These are phyloP conservation scores for Boletus tomentosulus DNA, from an alignment of 768 basidiomycete genomes.

Conservation along the genomic window DNA sequence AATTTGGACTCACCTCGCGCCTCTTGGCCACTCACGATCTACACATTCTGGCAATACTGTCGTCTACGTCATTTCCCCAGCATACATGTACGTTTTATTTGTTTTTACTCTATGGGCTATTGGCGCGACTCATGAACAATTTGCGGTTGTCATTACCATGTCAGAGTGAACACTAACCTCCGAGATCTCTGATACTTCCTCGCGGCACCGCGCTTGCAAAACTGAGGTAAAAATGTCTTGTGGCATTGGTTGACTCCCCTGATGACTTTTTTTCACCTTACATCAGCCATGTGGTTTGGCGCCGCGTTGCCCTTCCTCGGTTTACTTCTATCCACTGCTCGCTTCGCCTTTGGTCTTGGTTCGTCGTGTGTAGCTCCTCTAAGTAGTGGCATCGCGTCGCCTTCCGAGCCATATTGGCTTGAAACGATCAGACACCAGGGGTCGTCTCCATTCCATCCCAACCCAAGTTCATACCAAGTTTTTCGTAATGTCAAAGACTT, in stretches of 20 bases:
- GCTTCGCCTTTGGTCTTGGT: conserved; percentile 34
- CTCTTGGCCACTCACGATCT: too few relatives aligned
- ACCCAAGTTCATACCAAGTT: conserved; percentile 53
- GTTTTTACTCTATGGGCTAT: too few relatives aligned
- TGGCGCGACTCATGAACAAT: neutral
- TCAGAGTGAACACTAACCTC: neutral
- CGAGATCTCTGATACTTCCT: too few relatives aligned
- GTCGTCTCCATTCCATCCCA: conserved; percentile 59
- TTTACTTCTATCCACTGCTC: conserved; percentile 5
- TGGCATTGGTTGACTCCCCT: neutral
- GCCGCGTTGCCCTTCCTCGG: conserved; percentile 7
- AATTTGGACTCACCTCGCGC: too few relatives aligned
- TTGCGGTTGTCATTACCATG: neutral
- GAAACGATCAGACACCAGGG: conserved; percentile 69
- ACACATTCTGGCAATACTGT: too few relatives aligned
- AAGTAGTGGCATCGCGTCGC: conserved; percentile 44
- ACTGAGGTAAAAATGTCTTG: neutral
- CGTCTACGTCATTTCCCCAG: too few relatives aligned
- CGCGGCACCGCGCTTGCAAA: neutral
- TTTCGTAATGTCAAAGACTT: conserved; percentile 72
- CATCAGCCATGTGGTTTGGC: conserved; percentile 7
- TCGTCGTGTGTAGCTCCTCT: conserved; percentile 46
- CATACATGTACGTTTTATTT: too few relatives aligned
- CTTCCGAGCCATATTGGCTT: conserved; percentile 56
- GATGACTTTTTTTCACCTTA: neutral